These are phyloP conservation scores for Allium fistulosum DNA, from an alignment of 106 monocot genomes.

Conservation along the genomic window DNA sequence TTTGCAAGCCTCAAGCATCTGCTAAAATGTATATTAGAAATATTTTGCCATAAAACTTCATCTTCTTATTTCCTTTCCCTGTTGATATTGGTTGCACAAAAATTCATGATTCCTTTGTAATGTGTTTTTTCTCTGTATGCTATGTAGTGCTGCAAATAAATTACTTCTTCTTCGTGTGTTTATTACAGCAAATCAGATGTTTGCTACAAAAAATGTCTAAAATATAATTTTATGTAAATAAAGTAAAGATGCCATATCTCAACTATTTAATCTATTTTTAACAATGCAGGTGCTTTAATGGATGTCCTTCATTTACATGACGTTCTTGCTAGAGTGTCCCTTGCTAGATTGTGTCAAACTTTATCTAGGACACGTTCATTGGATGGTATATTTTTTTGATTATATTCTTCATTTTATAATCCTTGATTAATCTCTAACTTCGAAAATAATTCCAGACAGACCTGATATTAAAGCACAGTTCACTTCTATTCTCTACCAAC, in stretches of 20 bases:
- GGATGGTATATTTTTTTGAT: slow-evolving; percentile 43
- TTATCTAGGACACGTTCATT: slow-evolving; percentile 87
- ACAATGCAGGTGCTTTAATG: slow-evolving; percentile 81
- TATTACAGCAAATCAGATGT: background rate
- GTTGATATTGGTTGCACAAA: no score
- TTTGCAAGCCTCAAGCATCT: no score
- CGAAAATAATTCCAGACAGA: slow-evolving; percentile 47
- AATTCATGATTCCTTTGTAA: no score
- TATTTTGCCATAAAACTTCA: no score
- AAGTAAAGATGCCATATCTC: no score
- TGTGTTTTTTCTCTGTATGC: no score
- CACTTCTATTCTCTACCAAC: slow-evolving; percentile 82
- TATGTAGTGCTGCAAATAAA: no score
- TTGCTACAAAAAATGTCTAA: background rate
- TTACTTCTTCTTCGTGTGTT: no score
- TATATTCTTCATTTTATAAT: background rate
- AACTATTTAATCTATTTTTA: background rate
- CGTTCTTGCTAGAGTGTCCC: slow-evolving; percentile 95
- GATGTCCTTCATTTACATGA: slow-evolving; percentile 99
- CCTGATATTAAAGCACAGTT: slow-evolving; percentile 89
- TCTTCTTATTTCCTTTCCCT: no score
- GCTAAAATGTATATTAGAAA: no score
- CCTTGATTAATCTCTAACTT: no score
- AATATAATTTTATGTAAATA: background rate
- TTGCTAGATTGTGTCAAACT: slow-evolving; percentile 86